Evolutionary conservation across 345 rosid species (phyloP).

Genomic region (Eucalyptus brandiana): DNA sequence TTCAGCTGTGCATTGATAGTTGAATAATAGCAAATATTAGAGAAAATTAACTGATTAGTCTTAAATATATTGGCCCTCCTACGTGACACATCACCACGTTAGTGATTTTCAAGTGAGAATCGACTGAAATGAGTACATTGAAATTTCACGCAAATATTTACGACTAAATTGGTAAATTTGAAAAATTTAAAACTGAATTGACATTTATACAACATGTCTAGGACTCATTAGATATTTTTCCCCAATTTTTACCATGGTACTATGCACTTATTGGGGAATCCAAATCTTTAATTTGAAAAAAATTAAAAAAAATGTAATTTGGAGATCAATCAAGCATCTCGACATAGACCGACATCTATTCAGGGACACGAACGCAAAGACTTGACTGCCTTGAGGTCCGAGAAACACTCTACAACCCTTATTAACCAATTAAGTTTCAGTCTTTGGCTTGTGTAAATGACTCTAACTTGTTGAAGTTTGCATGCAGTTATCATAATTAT

Average conservation of each 20-base stretch:
- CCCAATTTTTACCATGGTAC: background rate
- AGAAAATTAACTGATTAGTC: background rate
- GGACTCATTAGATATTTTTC: rapidly evolving
- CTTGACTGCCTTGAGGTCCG: background rate
- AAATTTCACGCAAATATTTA: background rate
- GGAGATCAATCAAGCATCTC: background rate
- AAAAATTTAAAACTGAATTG: rapidly evolving
- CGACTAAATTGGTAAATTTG: rapidly evolving
- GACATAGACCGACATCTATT: background rate
- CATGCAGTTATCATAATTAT: rapidly evolving
- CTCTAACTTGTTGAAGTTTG: background rate
- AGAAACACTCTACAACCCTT: background rate
- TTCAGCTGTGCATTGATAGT: background rate
- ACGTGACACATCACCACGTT: rapidly evolving
- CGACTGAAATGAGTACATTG: rapidly evolving
- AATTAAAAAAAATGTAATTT: background rate
- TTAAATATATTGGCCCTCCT: background rate
- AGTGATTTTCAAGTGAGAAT: background rate
- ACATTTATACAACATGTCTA: background rate
- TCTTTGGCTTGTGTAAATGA: background rate
- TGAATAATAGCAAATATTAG: background rate
- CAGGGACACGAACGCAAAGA: rapidly evolving
- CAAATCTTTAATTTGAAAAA: background rate
- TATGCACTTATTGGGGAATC: background rate
- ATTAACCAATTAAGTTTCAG: background rate